Percentiles rank a stretch among this genome's conserved stretches.
phyloP scores from a whole-genome alignment of 768 basidiomycete genomes.

The Tephrocybe rancida region DNA sequence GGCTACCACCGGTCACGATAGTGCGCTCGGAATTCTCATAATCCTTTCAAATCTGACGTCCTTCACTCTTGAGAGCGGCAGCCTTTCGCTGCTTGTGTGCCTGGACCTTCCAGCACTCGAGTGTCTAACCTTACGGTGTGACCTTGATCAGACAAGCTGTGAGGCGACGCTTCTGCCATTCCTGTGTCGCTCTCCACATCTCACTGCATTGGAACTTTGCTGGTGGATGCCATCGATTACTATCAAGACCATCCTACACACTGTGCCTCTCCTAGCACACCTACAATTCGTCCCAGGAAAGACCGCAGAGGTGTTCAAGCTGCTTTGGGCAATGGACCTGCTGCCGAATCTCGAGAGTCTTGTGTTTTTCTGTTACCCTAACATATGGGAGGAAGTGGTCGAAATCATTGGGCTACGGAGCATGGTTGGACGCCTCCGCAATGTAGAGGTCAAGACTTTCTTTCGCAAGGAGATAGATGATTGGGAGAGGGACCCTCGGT shows the following conservation, averaged over 20 bases:
- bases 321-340: constrained; percentile 4
- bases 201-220: neutral
- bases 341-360: neutral
- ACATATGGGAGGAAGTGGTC: constrained; percentile 4
- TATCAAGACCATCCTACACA: neutral
- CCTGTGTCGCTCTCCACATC: neutral
- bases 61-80: neutral
- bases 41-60: neutral
- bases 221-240: constrained; percentile 5
- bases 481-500: constrained; percentile 4
- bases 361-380: constrained; percentile 1
- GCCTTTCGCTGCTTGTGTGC: neutral
- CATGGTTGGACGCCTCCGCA: neutral
- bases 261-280: constrained; percentile 1
- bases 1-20: no score
- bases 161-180: neutral
- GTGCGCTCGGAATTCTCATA: neutral
- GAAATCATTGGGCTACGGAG: constrained; percentile 4
- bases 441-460: constrained; percentile 1
- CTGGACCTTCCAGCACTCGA: neutral
- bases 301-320: constrained; percentile 6
- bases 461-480: neutral
- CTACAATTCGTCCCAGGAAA: constrained; percentile 5
- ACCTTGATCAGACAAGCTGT: neutral
- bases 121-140: neutral